phyloP scores from a whole-genome alignment of 257 asterid species.

The Scutellaria minor region DNA sequence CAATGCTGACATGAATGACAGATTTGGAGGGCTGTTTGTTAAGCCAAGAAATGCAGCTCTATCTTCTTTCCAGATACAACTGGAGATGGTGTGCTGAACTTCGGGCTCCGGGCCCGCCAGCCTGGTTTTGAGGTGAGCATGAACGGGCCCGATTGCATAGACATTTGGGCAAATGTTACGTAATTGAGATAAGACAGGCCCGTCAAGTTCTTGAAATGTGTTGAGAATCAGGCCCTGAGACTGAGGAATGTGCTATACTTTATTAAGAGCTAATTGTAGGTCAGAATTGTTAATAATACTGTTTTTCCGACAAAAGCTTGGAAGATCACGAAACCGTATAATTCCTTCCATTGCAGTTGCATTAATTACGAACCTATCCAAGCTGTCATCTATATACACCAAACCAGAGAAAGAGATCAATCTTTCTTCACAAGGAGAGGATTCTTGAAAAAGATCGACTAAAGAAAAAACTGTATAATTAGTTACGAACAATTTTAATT shows the following conservation, averaged over 20 bases:
- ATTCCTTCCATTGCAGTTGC: slow-evolving; percentile 68
- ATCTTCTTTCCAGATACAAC: slow-evolving; percentile 60
- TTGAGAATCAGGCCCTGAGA: slow-evolving; percentile 66
- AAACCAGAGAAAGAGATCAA: too few relatives aligned
- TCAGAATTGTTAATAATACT: slow-evolving; percentile 39
- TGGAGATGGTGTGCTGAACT: slow-evolving; percentile 9
- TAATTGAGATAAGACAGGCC: slow-evolving; percentile 47
- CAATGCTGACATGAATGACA: slow-evolving; percentile 65
- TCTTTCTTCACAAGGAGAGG: too few relatives aligned
- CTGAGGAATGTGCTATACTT: slow-evolving; percentile 34
- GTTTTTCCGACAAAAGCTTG: slow-evolving; percentile 56
- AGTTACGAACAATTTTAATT: too few relatives aligned
- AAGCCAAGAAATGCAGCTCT: slow-evolving; percentile 61
- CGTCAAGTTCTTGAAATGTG: slow-evolving; percentile 67
- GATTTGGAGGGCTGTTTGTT: slow-evolving; percentile 53
- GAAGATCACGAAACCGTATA: slow-evolving; percentile 73
- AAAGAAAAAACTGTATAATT: too few relatives aligned
- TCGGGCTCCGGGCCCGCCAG: not conserved
- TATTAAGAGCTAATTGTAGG: slow-evolving; percentile 3
- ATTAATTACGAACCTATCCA: slow-evolving; percentile 49
- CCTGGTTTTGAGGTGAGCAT: slow-evolving; percentile 49
- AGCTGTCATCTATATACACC: slow-evolving; percentile 43
- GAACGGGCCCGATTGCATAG: slow-evolving; percentile 76
- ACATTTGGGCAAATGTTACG: slow-evolving; percentile 48
- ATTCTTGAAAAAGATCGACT: too few relatives aligned